Conservation (phyloP, 805 yeast species). For the Isabelozyma pseudorhagii region DNA sequence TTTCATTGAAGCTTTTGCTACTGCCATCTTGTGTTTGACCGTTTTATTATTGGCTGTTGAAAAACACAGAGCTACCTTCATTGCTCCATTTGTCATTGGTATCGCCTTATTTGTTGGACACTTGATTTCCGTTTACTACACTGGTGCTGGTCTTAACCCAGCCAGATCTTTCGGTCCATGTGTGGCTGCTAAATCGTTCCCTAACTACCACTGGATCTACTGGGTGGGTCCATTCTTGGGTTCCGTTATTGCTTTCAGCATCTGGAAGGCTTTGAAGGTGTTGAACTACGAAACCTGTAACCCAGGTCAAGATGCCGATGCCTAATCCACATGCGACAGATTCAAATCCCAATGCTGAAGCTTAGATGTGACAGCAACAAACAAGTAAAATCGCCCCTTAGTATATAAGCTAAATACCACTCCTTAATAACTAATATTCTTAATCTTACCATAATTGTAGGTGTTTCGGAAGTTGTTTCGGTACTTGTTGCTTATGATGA, state of each 20-base stretch:
- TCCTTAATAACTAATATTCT: no score
- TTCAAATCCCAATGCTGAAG: no score
- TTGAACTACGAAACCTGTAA: slow-evolving; percentile 67
- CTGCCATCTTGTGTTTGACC: slow-evolving; percentile 67
- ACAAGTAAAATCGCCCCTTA: no score
- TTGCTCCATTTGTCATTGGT: slow-evolving; percentile 85
- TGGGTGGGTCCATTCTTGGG: slow-evolving; percentile 89
- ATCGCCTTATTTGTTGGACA: slow-evolving; percentile 78
- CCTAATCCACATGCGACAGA: slow-evolving; percentile 11
- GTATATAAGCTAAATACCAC: no score
- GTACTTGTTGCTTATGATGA: no score
- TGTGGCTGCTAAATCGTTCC: slow-evolving; percentile 70
- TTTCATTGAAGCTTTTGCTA: slow-evolving; percentile 79
- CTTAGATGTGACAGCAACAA: no score
- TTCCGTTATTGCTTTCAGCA: slow-evolving; percentile 57
- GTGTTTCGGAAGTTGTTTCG: no score
- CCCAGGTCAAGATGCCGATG: slow-evolving; percentile 66
- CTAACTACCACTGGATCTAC: slow-evolving; percentile 85
- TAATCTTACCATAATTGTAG: no score
- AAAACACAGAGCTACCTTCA: slow-evolving; percentile 67
- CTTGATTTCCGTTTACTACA: slow-evolving; percentile 74
- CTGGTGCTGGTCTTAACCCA: slow-evolving; percentile 92
- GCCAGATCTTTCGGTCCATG: slow-evolving; percentile 87
- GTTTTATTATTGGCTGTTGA: slow-evolving; percentile 84
- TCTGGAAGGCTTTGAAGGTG: slow-evolving; percentile 65